These are phyloP conservation scores for Phytophthora capsici DNA, from an alignment of 352 stramenopile species.

Conservation along the genomic window DNA sequence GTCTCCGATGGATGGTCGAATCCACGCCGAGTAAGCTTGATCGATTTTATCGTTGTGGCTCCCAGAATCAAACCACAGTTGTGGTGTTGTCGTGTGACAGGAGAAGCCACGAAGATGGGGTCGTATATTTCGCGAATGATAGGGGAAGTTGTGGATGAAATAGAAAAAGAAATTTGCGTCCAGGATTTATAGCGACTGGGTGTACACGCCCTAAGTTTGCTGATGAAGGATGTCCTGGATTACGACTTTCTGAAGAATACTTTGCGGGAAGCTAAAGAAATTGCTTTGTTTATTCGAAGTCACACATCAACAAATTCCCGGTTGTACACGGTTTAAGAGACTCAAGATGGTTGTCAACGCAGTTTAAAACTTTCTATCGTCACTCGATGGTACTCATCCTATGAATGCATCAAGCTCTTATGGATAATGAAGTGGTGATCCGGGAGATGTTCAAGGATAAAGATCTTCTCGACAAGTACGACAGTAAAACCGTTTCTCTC, in stretches of 20 bases:
- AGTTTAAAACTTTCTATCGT: constrained; percentile 7
- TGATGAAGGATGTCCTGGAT: constrained; percentile 11
- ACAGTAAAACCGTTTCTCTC: background rate
- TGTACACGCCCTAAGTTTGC: background rate
- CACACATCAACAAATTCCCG: constrained; percentile 9
- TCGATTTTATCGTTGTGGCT: constrained; percentile 4
- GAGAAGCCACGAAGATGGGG: constrained; percentile 6
- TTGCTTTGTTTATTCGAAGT: constrained; percentile 9
- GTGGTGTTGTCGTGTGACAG: background rate
- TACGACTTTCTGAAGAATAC: background rate
- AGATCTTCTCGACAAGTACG: constrained; percentile 12
- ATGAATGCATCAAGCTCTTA: constrained; percentile 5
- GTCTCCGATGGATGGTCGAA: constrained; percentile 3
- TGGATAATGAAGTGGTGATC: constrained; percentile 10
- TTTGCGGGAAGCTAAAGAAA: constrained; percentile 3
- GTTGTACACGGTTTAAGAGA: no score
- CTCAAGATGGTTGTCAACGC: background rate
- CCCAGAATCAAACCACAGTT: background rate
- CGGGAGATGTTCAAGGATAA: background rate
- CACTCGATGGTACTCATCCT: constrained; percentile 9
- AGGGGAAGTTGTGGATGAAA: constrained; percentile 6
- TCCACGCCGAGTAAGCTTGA: background rate
- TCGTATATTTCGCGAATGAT: constrained; percentile 8
- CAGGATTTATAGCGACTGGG: background rate
- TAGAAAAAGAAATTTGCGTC: background rate